Evolutionary conservation across 768 basidiomycete genomes (phyloP), one percentile per base, ranked within the genome.

Genomic region (Brasilioporus rufonigricans): DNA sequence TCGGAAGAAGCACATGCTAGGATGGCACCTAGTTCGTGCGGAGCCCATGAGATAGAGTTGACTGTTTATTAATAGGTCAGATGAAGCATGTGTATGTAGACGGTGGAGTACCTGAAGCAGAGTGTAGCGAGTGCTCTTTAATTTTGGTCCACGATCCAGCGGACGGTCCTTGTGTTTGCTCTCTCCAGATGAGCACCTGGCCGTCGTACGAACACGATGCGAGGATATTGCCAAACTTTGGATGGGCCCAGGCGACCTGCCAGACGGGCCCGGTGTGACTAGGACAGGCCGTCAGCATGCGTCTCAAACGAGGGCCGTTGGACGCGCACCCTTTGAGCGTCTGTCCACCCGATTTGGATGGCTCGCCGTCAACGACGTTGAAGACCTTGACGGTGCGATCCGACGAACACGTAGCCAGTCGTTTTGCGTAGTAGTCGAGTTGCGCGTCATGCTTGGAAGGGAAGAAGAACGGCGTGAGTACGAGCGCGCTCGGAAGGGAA

Each of bases 161-260:
- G 21, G 76, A 69, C 43, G 78, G 73, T 16, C 81, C 82, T 48
- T 67, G 67, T 0, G 57, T 61, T 67, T 91, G 89, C 71, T 98
- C 95, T 66, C 95, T 97, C 97, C 97, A 99, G 61, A 99, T 93
- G 73, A 98, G 82, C 19, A 97, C 97, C 65, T 96, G 92, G 44
- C 97, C 95, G 63, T 99, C 97, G 70, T 98, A 98, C 5, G 95
- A 97, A 67, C 93, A 96, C n/a, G 92, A 95, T 27, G 96, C 96
- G 50, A 99, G 84, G 65, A 99, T 96, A 58, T 89, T 86, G 2
- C 97, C 97, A 65, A 90, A 99, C 71, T 93, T 97, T 24, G 97
- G 97, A 64, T 99, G 96, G 3, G 91, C 96, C 97, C 97, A 99
- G 23, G 94, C 84, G 48, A 99, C 87, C 65, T 96, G 93, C 95